Evolutionary conservation across 495 filamentous ascomycete species (phyloP), one percentile per base, ranked within the genome.

Genomic region (Xylaria sp.): DNA sequence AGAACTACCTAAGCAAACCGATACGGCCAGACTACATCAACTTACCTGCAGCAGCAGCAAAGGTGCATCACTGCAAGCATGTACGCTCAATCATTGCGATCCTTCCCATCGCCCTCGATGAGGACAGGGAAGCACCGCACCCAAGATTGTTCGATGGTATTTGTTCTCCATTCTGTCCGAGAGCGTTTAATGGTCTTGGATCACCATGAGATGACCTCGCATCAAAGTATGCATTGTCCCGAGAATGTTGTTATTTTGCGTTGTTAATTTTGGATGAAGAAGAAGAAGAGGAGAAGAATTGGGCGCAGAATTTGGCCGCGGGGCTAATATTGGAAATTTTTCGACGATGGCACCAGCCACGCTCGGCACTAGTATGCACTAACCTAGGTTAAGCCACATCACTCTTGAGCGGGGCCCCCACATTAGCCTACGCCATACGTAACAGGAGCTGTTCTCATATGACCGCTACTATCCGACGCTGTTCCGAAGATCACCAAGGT

Each of bases 1-100:
- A 31, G 26, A 31, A 31, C 52, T 55, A 31, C 3, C 26, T 55
- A 29, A 53, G 21, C 14, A 50, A 12, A 53, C 21, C 52, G 52
- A 55, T 2, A 55, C 26, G 52, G 52, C 7, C 52, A 31, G 5
- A 15, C 26, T 26, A 55, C 31, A 26, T 9, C 26, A 15, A 55
- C 52, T 48, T n/a, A n/a, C 52, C 48, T 26, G 8, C 9, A 11
- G 21, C 21, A 52, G n/a, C n/a, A n/a, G n/a, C n/a, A 26, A 5
- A 26, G 2, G 11, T 14, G 48, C 48, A 52, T 52, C 2, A 9
- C 9, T 14, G 14, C 14, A 55, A 43, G 24, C 40, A 83, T 87
- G 84, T 87, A 84, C 83, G 85, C 76, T 78, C 83, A 84, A 85
- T 85, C 84, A 87, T 87, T 87, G 85, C 85, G 84, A 77, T 80